phyloP scores from a whole-genome alignment of 352 stramenopile genomes.

The Phytophthora capsici region DNA sequence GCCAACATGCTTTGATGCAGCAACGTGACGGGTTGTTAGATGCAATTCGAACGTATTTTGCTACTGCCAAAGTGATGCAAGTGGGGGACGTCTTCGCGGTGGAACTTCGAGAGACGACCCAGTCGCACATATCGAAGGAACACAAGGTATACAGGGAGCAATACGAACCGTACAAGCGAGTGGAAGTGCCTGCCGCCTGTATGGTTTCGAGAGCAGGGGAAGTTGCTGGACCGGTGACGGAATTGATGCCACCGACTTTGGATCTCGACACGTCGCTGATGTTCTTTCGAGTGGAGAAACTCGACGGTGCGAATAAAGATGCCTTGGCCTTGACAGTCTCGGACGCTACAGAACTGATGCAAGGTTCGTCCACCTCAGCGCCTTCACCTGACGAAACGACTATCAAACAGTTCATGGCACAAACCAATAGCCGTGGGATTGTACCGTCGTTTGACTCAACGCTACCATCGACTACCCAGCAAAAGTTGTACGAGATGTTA shows the following conservation, averaged over 20 bases:
- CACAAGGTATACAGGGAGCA: constrained; percentile 27
- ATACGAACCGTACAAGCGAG: constrained; percentile 49
- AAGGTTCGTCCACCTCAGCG: constrained; percentile 57
- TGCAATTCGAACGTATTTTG: constrained; percentile 69
- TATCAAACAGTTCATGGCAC: constrained; percentile 57
- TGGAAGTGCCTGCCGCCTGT: constrained; percentile 49
- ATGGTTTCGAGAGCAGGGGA: constrained; percentile 25
- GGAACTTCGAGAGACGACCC: constrained; percentile 51
- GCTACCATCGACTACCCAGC: constrained; percentile 44
- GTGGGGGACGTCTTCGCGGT: constrained; percentile 74
- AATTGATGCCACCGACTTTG: constrained; percentile 56
- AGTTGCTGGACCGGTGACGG: constrained; percentile 12
- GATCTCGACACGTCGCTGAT: constrained; percentile 69
- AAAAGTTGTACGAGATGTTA: constrained; percentile 69
- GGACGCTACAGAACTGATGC: constrained; percentile 70
- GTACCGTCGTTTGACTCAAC: constrained; percentile 23
- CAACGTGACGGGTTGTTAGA: constrained; percentile 62
- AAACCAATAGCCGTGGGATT: constrained; percentile 24
- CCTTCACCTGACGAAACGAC: constrained; percentile 58
- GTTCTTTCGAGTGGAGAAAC: constrained; percentile 79
- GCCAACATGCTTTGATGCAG: constrained; percentile 60
- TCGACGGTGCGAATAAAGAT: constrained; percentile 32
- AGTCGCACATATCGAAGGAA: constrained; percentile 29
- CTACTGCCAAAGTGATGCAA: constrained; percentile 66
- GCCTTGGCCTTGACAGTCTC: constrained; percentile 63